These are phyloP conservation scores for Tulasnella sp. DNA, from an alignment of 768 basidiomycete genomes.

Conservation along the genomic window DNA sequence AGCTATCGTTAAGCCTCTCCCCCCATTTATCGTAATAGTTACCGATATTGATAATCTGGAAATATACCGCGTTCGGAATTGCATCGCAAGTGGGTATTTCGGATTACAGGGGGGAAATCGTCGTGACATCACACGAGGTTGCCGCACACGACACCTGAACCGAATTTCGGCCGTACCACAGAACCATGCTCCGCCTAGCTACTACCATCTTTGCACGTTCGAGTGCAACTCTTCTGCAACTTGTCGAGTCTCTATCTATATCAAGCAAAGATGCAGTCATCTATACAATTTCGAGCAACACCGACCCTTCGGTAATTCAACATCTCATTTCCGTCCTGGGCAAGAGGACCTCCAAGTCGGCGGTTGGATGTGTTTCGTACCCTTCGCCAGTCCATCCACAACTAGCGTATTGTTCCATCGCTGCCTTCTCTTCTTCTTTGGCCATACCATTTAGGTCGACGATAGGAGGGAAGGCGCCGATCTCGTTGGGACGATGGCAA, in stretches of 20 bases:
- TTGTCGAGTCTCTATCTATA: constrained; percentile 7
- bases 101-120: background rate
- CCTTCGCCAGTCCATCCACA: background rate
- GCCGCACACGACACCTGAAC: constrained; percentile 10
- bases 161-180: constrained; percentile 13
- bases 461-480: constrained; percentile 4
- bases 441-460: constrained; percentile 21
- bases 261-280: background rate
- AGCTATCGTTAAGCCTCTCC: background rate
- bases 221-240: constrained; percentile 4
- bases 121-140: constrained; percentile 14
- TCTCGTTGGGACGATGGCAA: constrained; percentile 22
- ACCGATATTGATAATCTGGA: background rate
- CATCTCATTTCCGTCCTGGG: constrained; percentile 8
- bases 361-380: constrained; percentile 16
- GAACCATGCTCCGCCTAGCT: constrained; percentile 23
- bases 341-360: background rate
- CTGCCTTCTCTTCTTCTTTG: constrained; percentile 7
- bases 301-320: constrained; percentile 16
- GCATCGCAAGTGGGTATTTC: background rate
- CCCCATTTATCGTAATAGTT: background rate
- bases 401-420: constrained; percentile 11
- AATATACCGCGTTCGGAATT: background rate
- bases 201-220: constrained; percentile 26
- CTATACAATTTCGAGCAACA: constrained; percentile 22